phyloP scores from a whole-genome alignment of 176 grass and related monocot genomes.

The Echinochloa phyllopogon region DNA sequence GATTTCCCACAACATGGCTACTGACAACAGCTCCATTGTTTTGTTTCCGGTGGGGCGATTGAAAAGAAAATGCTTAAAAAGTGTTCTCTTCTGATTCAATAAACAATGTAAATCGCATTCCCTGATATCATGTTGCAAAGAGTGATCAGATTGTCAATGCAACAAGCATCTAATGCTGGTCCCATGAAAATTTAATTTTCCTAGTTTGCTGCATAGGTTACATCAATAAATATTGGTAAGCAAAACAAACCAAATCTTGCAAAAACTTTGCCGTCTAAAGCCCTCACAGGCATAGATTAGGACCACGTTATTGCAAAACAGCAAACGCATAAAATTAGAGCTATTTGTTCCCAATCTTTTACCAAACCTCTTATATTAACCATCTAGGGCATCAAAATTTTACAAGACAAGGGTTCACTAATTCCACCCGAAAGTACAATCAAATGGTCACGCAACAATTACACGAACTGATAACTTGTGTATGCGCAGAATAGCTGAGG shows the following conservation, averaged over 20 bases:
- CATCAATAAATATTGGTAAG: background rate
- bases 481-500: background rate
- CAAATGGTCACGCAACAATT: background rate
- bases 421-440: background rate
- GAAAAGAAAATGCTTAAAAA: slow-evolving; percentile 9
- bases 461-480: background rate
- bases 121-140: background rate
- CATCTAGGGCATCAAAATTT: background rate
- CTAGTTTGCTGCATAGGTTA: background rate
- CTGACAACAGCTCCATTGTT: background rate
- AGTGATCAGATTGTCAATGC: background rate
- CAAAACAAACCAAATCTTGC: background rate
- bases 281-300: background rate
- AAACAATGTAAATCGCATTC: slow-evolving; percentile 10
- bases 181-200: background rate
- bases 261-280: background rate
- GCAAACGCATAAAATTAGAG: background rate
- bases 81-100: background rate
- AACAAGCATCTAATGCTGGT: slow-evolving; percentile 2
- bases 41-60: background rate
- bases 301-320: background rate
- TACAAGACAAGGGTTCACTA: background rate
- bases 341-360: background rate
- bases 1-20: background rate
- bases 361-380: background rate